Percentiles rank a stretch among this genome's conserved stretches.
Conservation (phyloP, 352 stramenopile genomes). For the Lagenidium giganteum region DNA sequence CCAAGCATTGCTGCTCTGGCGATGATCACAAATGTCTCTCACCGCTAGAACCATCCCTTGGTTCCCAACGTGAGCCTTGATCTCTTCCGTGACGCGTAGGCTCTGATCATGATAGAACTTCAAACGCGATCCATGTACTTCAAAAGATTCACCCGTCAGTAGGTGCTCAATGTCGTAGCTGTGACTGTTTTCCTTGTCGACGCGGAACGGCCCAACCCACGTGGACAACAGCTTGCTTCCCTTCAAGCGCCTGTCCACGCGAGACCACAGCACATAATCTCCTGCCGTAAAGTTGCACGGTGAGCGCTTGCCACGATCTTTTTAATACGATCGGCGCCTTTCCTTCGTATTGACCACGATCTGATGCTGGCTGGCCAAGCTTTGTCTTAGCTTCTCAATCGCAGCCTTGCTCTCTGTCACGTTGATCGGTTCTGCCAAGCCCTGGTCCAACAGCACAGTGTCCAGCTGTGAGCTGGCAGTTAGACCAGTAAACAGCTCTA, state of each 20-base stretch:
- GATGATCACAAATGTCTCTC: slow-evolving; percentile 4
- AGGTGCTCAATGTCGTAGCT: slow-evolving; percentile 14
- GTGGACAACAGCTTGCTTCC: slow-evolving; percentile 13
- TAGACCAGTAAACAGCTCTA: slow-evolving; percentile 10
- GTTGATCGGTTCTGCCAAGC: too few relatives aligned
- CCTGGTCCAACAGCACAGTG: too few relatives aligned
- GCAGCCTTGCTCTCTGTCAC: background rate
- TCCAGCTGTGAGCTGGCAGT: too few relatives aligned
- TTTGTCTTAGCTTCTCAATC: background rate
- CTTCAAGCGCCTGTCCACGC: slow-evolving; percentile 12
- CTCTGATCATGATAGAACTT: slow-evolving; percentile 15
- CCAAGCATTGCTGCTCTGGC: slow-evolving; percentile 3
- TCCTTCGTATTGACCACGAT: background rate
- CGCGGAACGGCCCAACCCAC: slow-evolving; percentile 17
- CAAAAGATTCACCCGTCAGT: slow-evolving; percentile 9
- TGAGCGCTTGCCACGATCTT: background rate
- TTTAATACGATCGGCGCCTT: background rate
- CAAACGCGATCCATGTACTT: slow-evolving; percentile 17
- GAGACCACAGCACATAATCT: slow-evolving; percentile 22
- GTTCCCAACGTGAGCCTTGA: slow-evolving; percentile 4
- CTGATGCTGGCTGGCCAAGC: background rate
- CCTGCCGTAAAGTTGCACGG: slow-evolving; percentile 10
- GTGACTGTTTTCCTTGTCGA: slow-evolving; percentile 6
- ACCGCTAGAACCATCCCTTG: slow-evolving; percentile 13
- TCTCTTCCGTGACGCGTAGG: slow-evolving; percentile 8